Base-by-base conservation (phyloP, 2,329 filamentous ascomycete species). In the Hirsutella minnesotensis region DNA sequence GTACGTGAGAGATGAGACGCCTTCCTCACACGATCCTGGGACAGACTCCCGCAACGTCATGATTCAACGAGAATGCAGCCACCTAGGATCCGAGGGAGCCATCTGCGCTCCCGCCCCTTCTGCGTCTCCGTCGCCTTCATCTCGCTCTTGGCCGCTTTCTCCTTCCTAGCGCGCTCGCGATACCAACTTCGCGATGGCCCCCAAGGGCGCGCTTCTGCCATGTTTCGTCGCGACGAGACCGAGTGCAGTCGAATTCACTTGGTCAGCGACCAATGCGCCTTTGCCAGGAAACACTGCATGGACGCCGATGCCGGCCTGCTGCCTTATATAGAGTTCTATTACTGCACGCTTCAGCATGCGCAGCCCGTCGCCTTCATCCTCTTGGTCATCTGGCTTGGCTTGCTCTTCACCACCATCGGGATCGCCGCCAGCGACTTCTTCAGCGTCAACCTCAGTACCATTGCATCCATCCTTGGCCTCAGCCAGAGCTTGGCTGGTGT, bases 391-490 rank as follows among this genome's bases (percentile, higher is more conserved):
- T 98, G 92, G 92, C 75, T 95, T 7, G 84, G 78, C 31, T 68
- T 96, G 43, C 77, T 98, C 8, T 98, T 98, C 65, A 90, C 85
- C 52, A 96, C 92, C 13, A 95, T 98, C 50, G 92, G 92, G 46
- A 95, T 98, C 49, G 92, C 92, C 13, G 92, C 92, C 19, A 95
- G 88, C 63, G 92, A 98, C 65, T 98, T 98, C 69, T 92, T 98
- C 65, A 96, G 89, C 64, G 79, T 96, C 65, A 95, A 98, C 57
- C 73, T 98, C 29, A 92, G 86, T 62, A 96, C 92, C 12, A 92
- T 98, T 53, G 82, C 92, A 19, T 82, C 75, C 44, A 79, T 95
- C 41, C 72, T 96, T 22, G 89, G 90, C 18, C 82, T 98, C 69
- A 95, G 89, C 61, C 89, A 98, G 67, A 96, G 87, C 60, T 74